Evolutionary conservation across 2,329 filamentous ascomycete genomes (phyloP), one percentile per base, ranked within the genome.

Genomic region (Madurella mycetomatis): DNA sequence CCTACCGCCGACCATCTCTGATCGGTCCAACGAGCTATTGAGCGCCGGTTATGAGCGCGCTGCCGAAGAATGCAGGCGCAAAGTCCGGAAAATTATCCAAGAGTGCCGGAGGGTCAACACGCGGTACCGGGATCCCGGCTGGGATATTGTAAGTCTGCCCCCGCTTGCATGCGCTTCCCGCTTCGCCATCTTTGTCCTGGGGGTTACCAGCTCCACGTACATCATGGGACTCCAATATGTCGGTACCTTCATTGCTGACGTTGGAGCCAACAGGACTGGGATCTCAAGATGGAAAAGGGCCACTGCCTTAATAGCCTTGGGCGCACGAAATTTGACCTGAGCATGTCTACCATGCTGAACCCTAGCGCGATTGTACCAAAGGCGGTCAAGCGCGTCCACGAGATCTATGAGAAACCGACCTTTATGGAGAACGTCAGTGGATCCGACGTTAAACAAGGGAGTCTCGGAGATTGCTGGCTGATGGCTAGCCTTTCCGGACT

Each of bases 381-480:
- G 66, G 85, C 87, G 2, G 88, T 92, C 41, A 91, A 90, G 71
- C 79, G 88, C 50, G 80, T 80, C 0, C 75, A 90, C 72, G 86
- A 90, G 66, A 87, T 90, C 40, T 91, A 86, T 62, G 85, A 90
- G 60, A 83, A 84, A 17, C 86, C 87, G 0, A 83, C 80, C 2
- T 92, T 92, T 66, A 72, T 83, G 71, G 70, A 73, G 48, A 84
- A 82, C 48, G 75, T 89, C 54, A 82, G 84, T 60, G 84, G 86
- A 12, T 82, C 84, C 53, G 88, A 94, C 67, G 82, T 92, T 55
- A 87, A 88, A 64, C 89, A 94, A 65, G 89, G 89, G 2, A 79
- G 78, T 41, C 79, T 87, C 39, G 89, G 88, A n/a, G 83, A 92
- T 65, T 94, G 89, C 72, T 92, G 88, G 88, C 81, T 91, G 49